phyloP scores from a whole-genome alignment of 2,329 filamentous ascomycete genomes.

The Bipolaris cookei region DNA sequence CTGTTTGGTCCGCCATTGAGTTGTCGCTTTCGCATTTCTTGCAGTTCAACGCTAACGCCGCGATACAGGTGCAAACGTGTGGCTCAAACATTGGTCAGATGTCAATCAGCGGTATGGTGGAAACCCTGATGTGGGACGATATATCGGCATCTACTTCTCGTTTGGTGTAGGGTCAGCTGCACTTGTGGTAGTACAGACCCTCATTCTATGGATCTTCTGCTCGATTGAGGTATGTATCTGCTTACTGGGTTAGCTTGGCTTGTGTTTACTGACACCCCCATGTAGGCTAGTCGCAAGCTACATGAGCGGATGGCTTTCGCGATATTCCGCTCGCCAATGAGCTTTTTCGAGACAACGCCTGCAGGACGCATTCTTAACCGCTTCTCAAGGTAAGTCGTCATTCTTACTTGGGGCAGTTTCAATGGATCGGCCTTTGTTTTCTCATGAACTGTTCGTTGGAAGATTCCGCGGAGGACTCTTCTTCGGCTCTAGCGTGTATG shows the following conservation, averaged over 20 bases:
- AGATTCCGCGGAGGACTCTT: background rate
- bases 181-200: slow-evolving; percentile 86
- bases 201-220: slow-evolving; percentile 99
- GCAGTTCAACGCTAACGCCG: slow-evolving; percentile 28
- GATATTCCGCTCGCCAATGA: slow-evolving; percentile 98
- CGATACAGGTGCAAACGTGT: slow-evolving; percentile 74
- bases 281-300: slow-evolving; percentile 86
- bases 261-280: slow-evolving; percentile 33
- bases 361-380: slow-evolving; percentile 95
- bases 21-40: slow-evolving; percentile 29
- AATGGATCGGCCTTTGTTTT: slow-evolving; percentile 10
- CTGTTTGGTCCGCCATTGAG: slow-evolving; percentile 16
- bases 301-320: slow-evolving; percentile 97
- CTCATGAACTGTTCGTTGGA: slow-evolving; percentile 4
- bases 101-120: slow-evolving; percentile 69
- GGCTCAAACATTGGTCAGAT: slow-evolving; percentile 94
- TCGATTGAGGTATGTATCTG: slow-evolving; percentile 81
- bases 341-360: slow-evolving; percentile 96
- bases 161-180: slow-evolving; percentile 87
- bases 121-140: slow-evolving; percentile 83
- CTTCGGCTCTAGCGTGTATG: background rate
- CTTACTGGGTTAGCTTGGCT: slow-evolving; percentile 8
- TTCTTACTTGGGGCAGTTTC: slow-evolving; percentile 11
- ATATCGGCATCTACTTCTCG: slow-evolving; percentile 93
- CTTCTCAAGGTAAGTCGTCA: slow-evolving; percentile 77